Percentiles rank a stretch among this genome's conserved stretches.
phyloP scores from a whole-genome alignment of 139 green algal species.

The Tetraselmis striata region DNA sequence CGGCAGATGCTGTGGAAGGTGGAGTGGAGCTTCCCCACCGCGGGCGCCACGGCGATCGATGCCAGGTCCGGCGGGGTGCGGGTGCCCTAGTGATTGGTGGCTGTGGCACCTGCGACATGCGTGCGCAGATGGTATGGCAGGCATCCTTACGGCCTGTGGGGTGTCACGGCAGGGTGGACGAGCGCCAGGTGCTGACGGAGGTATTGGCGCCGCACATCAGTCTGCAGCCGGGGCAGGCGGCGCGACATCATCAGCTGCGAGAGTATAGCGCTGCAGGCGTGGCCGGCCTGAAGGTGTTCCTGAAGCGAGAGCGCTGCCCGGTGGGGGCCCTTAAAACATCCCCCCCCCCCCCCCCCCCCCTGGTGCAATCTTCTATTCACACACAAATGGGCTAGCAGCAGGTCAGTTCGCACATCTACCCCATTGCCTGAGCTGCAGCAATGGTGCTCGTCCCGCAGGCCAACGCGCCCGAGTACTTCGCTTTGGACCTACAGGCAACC shows the following conservation, averaged over 20 bases:
- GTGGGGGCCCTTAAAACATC: constrained; percentile 8
- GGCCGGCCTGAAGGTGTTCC: constrained; percentile 1
- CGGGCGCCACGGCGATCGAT: neutral
- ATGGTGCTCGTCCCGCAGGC: too few species aligned
- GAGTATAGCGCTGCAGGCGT: constrained; percentile 24
- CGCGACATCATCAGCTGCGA: constrained; percentile 17
- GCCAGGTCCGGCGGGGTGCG: too few species aligned
- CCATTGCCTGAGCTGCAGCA: too few species aligned
- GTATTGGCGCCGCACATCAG: constrained; percentile 27
- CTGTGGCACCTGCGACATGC: too few species aligned
- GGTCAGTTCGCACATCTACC: too few species aligned
- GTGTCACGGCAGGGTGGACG: constrained; percentile 12
- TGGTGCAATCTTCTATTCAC: too few species aligned
- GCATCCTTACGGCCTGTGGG: too few species aligned
- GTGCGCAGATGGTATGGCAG: too few species aligned
- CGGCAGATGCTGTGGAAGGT: constrained; percentile 50
- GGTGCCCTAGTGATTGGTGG: too few species aligned
- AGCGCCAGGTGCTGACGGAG: constrained; percentile 18
- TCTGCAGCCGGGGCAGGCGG: constrained; percentile 25
- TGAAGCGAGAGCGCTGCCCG: constrained; percentile 23
- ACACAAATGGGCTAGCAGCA: too few species aligned
- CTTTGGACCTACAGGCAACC: neutral
- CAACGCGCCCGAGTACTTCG: neutral
- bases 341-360: too few species aligned
- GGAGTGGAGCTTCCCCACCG: constrained; percentile 46